Base-by-base conservation (phyloP, 441 rosid species). In the Brassica hybrid region DNA sequence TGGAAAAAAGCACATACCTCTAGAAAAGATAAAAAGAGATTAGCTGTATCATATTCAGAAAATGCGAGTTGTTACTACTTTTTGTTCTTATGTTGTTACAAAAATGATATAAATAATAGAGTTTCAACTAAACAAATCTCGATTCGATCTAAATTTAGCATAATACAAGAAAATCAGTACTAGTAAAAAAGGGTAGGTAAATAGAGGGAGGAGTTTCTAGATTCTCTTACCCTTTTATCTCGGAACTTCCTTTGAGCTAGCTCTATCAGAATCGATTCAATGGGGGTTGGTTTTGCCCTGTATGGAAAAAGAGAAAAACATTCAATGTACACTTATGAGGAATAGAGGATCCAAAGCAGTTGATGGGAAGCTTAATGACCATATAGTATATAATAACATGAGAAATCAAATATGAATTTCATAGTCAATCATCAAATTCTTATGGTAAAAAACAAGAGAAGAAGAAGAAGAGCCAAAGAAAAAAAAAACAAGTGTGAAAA, bases 51-150 rank as follows among this genome's bases (percentile, higher is more conserved):
- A 72, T 67, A 65, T 57, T 56, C 61, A 57, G 59, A 80, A 58
- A 69, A 63, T 59, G 57, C 80, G 82, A 84, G 88, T 81, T 78
- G 91, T 79, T 85, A 75, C 77, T 82, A 73, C 79, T 82, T 83
- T 85, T 88, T 86, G 80, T 82, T 81, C 79, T 67, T 80, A 79
- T 79, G 69, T 69, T 74, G 45, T 77, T 64, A 56, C 7, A 65
- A 18, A 72, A 60, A 57, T 62, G n/a, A 76, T 18, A 36, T 61
- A 69, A 38, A 70, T 23, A 65, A 66, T 50, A 54, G 4, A 70
- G 63, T 57, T 65, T 65, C 76, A 45, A 72, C 30, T 27, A 62
- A 61, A 69, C 30, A 65, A 63, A 68, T 38, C 71, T 73, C 41
- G 78, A 79, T 79, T 61, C 41, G 6, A 67, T 77, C 76, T 13